Conservation (phyloP, 2,329 filamentous ascomycete genomes). For the Sporothrix pseudoabietina region DNA sequence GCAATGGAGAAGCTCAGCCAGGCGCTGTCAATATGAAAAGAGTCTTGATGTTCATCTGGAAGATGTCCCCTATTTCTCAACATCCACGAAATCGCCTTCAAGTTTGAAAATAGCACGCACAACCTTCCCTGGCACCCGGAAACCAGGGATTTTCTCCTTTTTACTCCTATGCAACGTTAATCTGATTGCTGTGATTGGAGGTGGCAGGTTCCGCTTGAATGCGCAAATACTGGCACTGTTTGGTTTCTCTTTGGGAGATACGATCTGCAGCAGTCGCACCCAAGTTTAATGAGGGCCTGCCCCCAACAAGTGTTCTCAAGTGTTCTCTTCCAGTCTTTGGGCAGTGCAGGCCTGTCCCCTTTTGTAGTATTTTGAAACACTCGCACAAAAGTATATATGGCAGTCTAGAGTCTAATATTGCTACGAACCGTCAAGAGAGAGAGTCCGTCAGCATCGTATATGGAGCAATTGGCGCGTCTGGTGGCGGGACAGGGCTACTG, state of each 20-base stretch:
- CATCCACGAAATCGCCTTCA: not conserved
- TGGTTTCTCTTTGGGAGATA: not conserved
- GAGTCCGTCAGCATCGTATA: not conserved
- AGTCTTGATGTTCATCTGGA: not conserved
- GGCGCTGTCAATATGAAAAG: not conserved
- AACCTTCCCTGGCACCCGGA: not conserved
- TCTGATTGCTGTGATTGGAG: not conserved
- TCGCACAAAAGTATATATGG: not conserved
- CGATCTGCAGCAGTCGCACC: not conserved
- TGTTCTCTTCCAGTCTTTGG: not conserved
- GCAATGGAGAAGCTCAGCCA: not conserved
- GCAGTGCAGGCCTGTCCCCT: not conserved
- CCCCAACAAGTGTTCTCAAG: not conserved
- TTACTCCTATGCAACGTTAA: not conserved
- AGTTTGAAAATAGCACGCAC: not conserved
- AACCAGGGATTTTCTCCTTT: not conserved
- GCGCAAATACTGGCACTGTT: not conserved
- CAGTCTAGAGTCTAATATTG: not conserved
- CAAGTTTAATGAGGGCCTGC: not conserved
- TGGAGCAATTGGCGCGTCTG: not conserved
- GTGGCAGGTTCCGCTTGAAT: not conserved
- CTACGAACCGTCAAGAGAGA: not conserved
- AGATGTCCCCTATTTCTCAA: not conserved
- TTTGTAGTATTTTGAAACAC: not conserved
- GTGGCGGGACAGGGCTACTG: not conserved